Evolutionary conservation across 2,329 filamentous ascomycete genomes (phyloP).

Genomic region (Arthrobotrys iridis): DNA sequence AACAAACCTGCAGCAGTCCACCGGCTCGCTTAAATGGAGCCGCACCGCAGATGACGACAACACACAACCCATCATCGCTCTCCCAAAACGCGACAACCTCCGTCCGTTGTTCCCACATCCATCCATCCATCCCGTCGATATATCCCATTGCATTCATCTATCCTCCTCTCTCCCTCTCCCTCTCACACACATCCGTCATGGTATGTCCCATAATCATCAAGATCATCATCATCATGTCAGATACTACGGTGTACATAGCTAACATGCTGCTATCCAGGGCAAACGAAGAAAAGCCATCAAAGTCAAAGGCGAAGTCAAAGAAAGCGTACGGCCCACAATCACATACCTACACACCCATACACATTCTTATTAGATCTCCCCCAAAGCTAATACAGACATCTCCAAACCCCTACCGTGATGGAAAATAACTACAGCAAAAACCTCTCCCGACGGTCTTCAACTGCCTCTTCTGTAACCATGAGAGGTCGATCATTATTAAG

Average conservation of each 20-base stretch:
- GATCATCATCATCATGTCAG: neutral
- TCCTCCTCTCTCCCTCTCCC: neutral
- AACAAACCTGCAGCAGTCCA: conserved; percentile 23
- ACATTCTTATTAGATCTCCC: neutral
- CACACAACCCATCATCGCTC: neutral
- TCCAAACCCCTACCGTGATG: neutral
- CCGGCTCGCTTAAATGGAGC: conserved; percentile 4
- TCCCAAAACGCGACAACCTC: conserved; percentile 34
- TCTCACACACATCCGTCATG: conserved; percentile 11
- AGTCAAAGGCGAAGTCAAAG: conserved; percentile 49
- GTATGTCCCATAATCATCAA: neutral
- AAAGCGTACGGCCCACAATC: conserved; percentile 33
- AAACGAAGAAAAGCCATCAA: conserved; percentile 54
- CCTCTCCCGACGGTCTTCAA: conserved; percentile 85
- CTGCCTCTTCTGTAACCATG: conserved; percentile 98
- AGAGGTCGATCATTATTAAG: conserved; percentile 88
- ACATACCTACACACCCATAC: neutral
- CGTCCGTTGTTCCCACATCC: no score
- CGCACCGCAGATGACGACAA: conserved; percentile 18
- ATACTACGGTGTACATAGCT: neutral
- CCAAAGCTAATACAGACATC: neutral
- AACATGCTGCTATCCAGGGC: conserved; percentile 34
- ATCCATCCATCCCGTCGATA: neutral
- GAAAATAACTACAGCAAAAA: conserved; percentile 73
- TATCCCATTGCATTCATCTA: neutral